Conservation (phyloP, 495 filamentous ascomycete genomes). For the Trichoderma orchidacearum region DNA sequence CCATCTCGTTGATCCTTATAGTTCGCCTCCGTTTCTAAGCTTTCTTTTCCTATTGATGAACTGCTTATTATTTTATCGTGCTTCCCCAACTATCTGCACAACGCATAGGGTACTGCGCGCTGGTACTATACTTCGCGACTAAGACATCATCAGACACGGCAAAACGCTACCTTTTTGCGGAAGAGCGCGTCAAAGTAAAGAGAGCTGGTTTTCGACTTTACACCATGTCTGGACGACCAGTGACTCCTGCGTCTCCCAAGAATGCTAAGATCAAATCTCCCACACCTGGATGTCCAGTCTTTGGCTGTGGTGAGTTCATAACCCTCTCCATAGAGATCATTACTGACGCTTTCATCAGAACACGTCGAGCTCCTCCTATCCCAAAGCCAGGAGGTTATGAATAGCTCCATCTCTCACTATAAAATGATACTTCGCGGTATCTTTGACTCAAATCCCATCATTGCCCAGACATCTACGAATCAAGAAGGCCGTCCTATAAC, state of each 20-base stretch:
- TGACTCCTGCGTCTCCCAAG: conserved; percentile 39
- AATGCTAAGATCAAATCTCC: conserved; percentile 36
- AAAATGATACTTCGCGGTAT: conserved; percentile 36
- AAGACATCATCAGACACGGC: no score
- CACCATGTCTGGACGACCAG: conserved; percentile 27
- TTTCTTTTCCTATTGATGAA: no score
- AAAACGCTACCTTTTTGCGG: no score
- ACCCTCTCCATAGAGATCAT: background rate
- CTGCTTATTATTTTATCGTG: no score
- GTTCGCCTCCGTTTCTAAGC: background rate
- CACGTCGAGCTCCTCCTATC: conserved; percentile 38
- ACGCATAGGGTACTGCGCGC: no score
- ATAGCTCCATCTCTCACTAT: conserved; percentile 38
- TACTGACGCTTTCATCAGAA: conserved; percentile 22
- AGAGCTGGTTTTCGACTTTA: no score
- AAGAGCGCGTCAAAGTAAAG: background rate
- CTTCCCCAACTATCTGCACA: no score
- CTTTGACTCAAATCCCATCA: conserved; percentile 31
- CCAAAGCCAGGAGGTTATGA: conserved; percentile 31
- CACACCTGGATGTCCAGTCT: conserved; percentile 34
- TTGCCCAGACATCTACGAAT: conserved; percentile 35
- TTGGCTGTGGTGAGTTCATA: conserved; percentile 36
- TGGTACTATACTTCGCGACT: background rate
- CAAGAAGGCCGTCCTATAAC: conserved; percentile 27
- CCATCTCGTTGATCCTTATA: background rate